phyloP scores from a whole-genome alignment of 83 land plant genomes.

The Picea mariana region DNA sequence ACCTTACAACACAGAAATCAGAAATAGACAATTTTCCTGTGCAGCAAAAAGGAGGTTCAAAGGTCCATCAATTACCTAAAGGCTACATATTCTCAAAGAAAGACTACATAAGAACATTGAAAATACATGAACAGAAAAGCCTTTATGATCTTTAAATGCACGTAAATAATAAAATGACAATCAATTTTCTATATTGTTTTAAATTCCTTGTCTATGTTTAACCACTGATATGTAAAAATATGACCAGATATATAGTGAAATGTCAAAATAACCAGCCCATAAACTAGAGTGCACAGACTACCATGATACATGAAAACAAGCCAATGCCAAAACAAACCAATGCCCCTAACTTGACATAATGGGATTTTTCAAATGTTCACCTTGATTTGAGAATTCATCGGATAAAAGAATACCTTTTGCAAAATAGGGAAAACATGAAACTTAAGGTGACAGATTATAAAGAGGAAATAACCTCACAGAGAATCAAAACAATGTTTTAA shows the following conservation, averaged over 20 bases:
- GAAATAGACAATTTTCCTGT: neutral
- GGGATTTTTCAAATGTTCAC: neutral
- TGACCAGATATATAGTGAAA: too few species aligned
- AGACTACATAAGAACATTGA: neutral
- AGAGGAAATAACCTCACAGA: neutral
- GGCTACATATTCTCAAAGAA: neutral
- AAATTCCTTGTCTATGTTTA: too few species aligned
- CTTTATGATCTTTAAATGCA: too few species aligned
- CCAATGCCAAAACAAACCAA: too few species aligned
- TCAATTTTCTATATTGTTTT: too few species aligned
- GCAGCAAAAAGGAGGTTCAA: neutral
- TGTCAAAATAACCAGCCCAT: too few species aligned
- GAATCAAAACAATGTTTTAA: too few species aligned
- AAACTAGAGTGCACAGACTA: too few species aligned
- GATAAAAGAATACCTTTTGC: neutral
- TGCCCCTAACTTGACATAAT: neutral
- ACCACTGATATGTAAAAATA: too few species aligned
- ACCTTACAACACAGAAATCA: slow-evolving; percentile 1
- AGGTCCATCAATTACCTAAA: neutral
- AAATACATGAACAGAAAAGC: neutral
- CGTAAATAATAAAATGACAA: too few species aligned
- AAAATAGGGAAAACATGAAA: neutral
- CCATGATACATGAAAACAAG: too few species aligned
- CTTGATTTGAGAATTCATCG: neutral
- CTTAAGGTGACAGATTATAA: neutral